Evolutionary conservation across 441 rosid genomes (phyloP), one percentile per base, ranked within the genome.

Genomic region (Mallotus japonicus): DNA sequence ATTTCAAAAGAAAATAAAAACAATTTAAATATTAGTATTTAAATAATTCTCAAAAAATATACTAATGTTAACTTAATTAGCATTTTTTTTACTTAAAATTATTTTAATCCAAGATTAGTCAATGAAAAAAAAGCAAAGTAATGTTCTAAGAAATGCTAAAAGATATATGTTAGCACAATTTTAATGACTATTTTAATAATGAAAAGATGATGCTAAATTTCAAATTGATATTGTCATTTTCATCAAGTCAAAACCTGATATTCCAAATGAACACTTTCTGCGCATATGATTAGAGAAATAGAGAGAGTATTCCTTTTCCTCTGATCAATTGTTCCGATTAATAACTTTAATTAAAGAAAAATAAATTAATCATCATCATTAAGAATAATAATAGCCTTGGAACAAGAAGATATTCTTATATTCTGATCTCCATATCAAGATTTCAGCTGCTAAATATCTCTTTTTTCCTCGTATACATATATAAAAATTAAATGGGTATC

Each of bases 171-270:
- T 14, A 14, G 19, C 3, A 44, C 5, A 37, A 62, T 50, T n/a
- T n/a, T 28, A n/a, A 57, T 62, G 2, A 51, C 15, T 50, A 50
- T 32, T 46, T 44, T 3, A 49, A 15, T 8, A 34, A 56, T 10
- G 42, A 71, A 37, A 71, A 71, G 58, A 17, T 1, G 69, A 63
- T 72, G 68, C 75, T 62, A 72, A 62, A 22, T 72, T 15, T 62
- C 28, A 34, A 10, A 62, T 57, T 4, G 32, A 34, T 63, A 77
- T 70, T 44, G 58, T 69, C 76, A 32, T 74, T 75, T 73, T 66
- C 74, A 64, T 67, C 44, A 78, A 73, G 85, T 81, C 81, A 82
- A 78, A 71, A 74, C 65, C 53, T 73, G 59, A 77, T 69, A 65
- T 70, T 74, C 73, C 65, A 54, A 57, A 42, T 20, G 24, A 51